Evolutionary conservation across 768 basidiomycete species (phyloP).

Genomic region (Suillus hirtellus): DNA sequence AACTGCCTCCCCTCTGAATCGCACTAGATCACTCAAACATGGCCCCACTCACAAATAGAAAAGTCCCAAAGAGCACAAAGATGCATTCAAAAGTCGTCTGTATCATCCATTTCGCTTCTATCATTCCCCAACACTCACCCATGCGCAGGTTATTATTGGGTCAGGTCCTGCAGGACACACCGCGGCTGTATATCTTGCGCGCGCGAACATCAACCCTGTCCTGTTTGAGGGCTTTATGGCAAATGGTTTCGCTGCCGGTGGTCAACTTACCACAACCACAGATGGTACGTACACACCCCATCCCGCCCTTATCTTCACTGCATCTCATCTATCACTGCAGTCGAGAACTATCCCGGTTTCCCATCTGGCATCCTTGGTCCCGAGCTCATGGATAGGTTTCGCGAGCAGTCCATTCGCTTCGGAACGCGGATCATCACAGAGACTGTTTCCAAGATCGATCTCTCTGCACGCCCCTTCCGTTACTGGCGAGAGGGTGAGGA

Average conservation of each 20-base stretch:
- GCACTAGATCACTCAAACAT: constrained; percentile 37
- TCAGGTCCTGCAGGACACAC: constrained; percentile 96
- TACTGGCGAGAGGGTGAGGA: constrained; percentile 97
- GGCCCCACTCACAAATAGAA: constrained; percentile 49
- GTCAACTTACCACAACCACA: constrained; percentile 96
- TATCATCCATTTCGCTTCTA: constrained; percentile 11
- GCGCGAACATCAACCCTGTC: constrained; percentile 93
- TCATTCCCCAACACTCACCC: background rate
- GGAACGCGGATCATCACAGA: constrained; percentile 96
- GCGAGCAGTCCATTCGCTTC: constrained; percentile 91
- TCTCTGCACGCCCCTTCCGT: constrained; percentile 91
- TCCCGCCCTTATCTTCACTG: background rate
- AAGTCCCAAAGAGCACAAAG: constrained; percentile 54
- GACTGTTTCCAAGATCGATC: constrained; percentile 93
- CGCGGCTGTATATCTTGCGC: constrained; percentile 93
- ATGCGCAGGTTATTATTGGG: constrained; percentile 79
- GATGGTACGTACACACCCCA: constrained; percentile 57
- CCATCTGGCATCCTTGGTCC: constrained; percentile 92
- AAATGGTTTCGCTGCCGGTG: constrained; percentile 96
- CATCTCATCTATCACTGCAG: constrained; percentile 37
- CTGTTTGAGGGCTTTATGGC: constrained; percentile 99
- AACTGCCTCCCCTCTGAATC: constrained; percentile 18
- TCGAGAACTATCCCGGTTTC: constrained; percentile 98
- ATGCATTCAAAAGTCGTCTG: constrained; percentile 79
- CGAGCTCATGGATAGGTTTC: constrained; percentile 99